phyloP scores from a whole-genome alignment of 139 green algal species.

The Mesotaenium endlicherianum region DNA sequence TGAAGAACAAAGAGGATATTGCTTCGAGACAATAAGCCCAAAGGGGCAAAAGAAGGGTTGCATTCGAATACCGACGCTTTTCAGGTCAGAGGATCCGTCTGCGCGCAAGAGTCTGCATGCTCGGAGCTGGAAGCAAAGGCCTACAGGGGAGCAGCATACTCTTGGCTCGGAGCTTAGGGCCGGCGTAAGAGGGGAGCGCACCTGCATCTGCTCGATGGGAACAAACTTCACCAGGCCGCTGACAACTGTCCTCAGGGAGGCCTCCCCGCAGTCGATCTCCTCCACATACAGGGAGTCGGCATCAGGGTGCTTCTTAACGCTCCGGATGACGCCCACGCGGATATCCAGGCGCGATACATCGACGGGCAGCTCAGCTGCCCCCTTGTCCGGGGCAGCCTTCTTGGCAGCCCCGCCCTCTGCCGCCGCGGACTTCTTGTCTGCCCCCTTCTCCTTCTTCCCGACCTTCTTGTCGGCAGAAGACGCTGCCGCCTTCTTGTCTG shows the following conservation, averaged over 20 bases:
- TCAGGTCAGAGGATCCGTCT: no score
- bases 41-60: neutral
- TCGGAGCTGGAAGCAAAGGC: no score
- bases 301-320: slow-evolving; percentile 72
- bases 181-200: no score
- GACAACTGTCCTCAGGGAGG: slow-evolving; percentile 65
- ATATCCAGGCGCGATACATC: slow-evolving; percentile 73
- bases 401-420: neutral
- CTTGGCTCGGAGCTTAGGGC: no score
- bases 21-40: neutral
- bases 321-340: slow-evolving; percentile 78
- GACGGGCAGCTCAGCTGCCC: slow-evolving; percentile 12
- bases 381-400: slow-evolving; percentile 6
- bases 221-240: slow-evolving; percentile 90
- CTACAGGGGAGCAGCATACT: no score
- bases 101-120: no score
- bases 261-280: slow-evolving; percentile 93
- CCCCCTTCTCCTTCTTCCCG: neutral
- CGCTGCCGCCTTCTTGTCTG: neutral
- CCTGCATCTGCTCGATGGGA: slow-evolving; percentile 68
- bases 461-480: slow-evolving; percentile 7
- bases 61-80: no score
- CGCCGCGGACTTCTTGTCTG: neutral
- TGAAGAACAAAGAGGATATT: neutral
- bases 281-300: slow-evolving; percentile 91